phyloP scores from a whole-genome alignment of 805 yeast species.

The Starmerella sirachaensis region DNA sequence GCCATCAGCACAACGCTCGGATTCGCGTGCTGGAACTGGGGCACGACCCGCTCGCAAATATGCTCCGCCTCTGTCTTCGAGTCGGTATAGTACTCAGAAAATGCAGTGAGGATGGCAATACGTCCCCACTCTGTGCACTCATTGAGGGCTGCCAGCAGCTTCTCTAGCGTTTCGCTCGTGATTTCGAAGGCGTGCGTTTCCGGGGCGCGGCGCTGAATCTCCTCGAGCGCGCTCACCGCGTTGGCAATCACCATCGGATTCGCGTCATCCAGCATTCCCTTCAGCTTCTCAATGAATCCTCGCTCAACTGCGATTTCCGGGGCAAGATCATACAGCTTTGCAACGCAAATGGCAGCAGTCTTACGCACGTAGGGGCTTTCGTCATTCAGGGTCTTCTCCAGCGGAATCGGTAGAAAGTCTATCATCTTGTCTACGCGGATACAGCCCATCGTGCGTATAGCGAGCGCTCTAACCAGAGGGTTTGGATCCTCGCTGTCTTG shows the following conservation, averaged over 20 bases:
- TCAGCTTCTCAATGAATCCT: conserved; percentile 64
- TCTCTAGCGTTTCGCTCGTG: conserved; percentile 33
- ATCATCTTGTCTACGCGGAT: conserved; percentile 90
- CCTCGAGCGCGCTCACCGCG: conserved; percentile 74
- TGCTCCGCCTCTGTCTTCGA: conserved; percentile 60
- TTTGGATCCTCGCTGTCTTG: conserved; percentile 92
- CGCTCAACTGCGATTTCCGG: conserved; percentile 71
- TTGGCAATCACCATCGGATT: conserved; percentile 98
- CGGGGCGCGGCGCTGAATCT: conserved; percentile 60
- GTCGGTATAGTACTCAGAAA: conserved; percentile 54
- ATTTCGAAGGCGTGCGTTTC: conserved; percentile 38
- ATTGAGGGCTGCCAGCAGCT: conserved; percentile 70
- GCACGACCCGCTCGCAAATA: conserved; percentile 78
- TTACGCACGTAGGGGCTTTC: conserved; percentile 96
- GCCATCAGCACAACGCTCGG: conserved; percentile 87
- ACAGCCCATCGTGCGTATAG: conserved; percentile 98
- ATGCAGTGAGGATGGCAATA: conserved; percentile 70
- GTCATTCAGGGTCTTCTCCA: conserved; percentile 71
- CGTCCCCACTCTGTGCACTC: conserved; percentile 99
- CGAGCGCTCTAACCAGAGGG: conserved; percentile 89
- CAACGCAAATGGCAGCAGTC: conserved; percentile 95
- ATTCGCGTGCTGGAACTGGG: conserved; percentile 93
- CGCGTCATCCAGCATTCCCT: conserved; percentile 61
- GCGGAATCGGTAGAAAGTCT: conserved; percentile 85
- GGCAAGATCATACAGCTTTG: conserved; percentile 80